A percentile compares a stretch with the other conserved stretches of the same genome.
These are phyloP conservation scores for Trichosporon faecale DNA, from an alignment of 1,284 basidiomycete genomes.

Conservation along the genomic window DNA sequence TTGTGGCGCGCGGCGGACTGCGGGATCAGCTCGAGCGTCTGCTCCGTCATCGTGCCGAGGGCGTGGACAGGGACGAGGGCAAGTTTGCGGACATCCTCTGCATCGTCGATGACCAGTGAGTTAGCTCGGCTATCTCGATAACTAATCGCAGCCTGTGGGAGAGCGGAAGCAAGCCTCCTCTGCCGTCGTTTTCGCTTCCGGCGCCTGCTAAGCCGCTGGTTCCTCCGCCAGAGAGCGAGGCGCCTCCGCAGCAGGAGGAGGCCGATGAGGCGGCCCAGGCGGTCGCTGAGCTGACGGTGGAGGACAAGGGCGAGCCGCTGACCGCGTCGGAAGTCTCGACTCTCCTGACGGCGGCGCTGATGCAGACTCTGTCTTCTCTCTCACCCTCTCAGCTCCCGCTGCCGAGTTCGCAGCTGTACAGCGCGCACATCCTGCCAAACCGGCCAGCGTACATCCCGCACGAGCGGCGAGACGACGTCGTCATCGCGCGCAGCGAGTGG, in stretches of 20 bases:
- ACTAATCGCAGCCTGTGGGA: slow-evolving; percentile 45
- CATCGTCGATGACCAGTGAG: slow-evolving; percentile 50
- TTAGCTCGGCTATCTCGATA: neutral
- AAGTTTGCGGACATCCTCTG: slow-evolving; percentile 48
- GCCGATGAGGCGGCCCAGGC: slow-evolving; percentile 59
- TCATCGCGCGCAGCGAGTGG: slow-evolving; percentile 55
- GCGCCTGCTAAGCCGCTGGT: slow-evolving; percentile 31
- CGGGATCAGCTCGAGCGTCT: slow-evolving; percentile 38
- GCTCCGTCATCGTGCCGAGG: slow-evolving; percentile 28
- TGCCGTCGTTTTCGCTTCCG: slow-evolving; percentile 33
- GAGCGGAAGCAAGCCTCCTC: slow-evolving; percentile 36
- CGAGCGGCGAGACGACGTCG: slow-evolving; percentile 63
- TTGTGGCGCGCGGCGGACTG: slow-evolving; percentile 43
- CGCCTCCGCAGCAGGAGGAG: slow-evolving; percentile 51
- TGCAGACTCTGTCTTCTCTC: slow-evolving; percentile 60
- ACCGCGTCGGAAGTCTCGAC: slow-evolving; percentile 56
- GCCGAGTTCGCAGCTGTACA: slow-evolving; percentile 70
- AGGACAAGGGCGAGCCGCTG: slow-evolving; percentile 37
- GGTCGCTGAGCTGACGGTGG: slow-evolving; percentile 5
- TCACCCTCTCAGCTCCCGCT: slow-evolving; percentile 66
- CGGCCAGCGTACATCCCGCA: slow-evolving; percentile 63
- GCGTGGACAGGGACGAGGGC: slow-evolving; percentile 43
- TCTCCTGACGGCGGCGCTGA: slow-evolving; percentile 62
- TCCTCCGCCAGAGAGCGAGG: slow-evolving; percentile 22
- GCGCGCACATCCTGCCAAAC: slow-evolving; percentile 69